Evolutionary conservation across 2,329 filamentous ascomycete species (phyloP).

Genomic region (Ascomycota sp.): DNA sequence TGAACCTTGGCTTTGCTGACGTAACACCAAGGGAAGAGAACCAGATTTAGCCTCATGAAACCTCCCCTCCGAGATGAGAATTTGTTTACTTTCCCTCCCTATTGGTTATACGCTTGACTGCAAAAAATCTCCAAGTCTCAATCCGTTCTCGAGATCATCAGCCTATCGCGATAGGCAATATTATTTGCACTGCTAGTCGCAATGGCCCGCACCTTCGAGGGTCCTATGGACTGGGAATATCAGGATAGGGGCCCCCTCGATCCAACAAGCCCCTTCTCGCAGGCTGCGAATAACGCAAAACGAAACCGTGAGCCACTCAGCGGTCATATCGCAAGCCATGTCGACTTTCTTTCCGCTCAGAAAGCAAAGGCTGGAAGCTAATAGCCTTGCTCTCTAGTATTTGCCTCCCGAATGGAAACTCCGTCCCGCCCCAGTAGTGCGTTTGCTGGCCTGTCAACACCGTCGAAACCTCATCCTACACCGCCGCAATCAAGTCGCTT

Average conservation of each 20-base stretch:
- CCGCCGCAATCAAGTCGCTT: constrained; percentile 25
- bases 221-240: constrained; percentile 49
- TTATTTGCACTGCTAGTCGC: constrained; percentile 12
- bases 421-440: constrained; percentile 10
- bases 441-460: constrained; percentile 17
- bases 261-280: constrained; percentile 39
- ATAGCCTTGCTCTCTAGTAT: constrained; percentile 10
- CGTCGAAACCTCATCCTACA: constrained; percentile 18
- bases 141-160: too few relatives aligned
- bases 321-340: background rate
- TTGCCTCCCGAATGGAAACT: constrained; percentile 18
- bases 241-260: constrained; percentile 36
- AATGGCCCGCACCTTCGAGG: constrained; percentile 35
- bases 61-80: background rate
- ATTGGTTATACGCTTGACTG: too few relatives aligned
- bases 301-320: constrained; percentile 18
- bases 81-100: constrained; percentile 18
- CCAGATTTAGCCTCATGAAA: background rate
- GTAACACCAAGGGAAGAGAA: background rate
- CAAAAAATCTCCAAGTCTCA: background rate
- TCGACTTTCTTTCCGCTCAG: background rate
- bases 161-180: background rate
- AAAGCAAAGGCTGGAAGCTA: background rate
- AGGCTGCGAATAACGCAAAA: constrained; percentile 21
- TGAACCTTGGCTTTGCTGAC: too few relatives aligned